Evolutionary conservation across 179 eudicot species (phyloP).

Genomic region (Heliamphora pulchella): DNA sequence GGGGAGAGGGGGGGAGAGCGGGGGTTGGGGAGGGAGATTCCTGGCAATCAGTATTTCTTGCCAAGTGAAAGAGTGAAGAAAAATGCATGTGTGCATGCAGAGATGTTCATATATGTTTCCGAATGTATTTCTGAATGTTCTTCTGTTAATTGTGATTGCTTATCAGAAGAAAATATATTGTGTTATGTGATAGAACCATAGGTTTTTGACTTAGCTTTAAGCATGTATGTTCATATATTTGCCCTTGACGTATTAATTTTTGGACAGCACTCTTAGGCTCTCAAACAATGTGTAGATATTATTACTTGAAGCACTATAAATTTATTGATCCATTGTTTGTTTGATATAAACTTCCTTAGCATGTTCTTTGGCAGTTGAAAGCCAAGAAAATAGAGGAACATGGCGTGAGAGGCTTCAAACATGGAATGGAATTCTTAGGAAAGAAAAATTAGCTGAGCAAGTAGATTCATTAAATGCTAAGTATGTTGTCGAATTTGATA

Average conservation of each 20-base stretch:
- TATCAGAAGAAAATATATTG: too few relatives aligned
- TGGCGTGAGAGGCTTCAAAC: conserved; percentile 87
- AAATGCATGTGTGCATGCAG: neutral
- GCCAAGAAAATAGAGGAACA: conserved; percentile 41
- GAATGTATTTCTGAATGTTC: neutral
- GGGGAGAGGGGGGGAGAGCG: neutral
- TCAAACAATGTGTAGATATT: neutral
- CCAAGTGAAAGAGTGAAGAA: neutral
- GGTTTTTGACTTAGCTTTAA: neutral
- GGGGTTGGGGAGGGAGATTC: too few relatives aligned
- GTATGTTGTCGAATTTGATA: conserved; percentile 84
- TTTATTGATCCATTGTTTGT: neutral
- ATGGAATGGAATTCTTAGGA: conserved; percentile 67
- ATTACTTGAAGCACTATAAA: neutral
- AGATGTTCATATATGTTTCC: neutral
- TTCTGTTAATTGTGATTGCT: too few relatives aligned
- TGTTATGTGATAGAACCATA: neutral
- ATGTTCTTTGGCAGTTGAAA: conserved; percentile 35
- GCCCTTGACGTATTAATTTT: neutral
- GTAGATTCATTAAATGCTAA: conserved; percentile 52
- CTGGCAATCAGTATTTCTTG: neutral
- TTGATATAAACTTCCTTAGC: conserved; percentile 7
- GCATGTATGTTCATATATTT: neutral
- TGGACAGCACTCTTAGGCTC: neutral
- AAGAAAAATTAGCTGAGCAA: conserved; percentile 68